phyloP scores from a whole-genome alignment of 257 asterid genomes.

The Solanum neorickii region DNA sequence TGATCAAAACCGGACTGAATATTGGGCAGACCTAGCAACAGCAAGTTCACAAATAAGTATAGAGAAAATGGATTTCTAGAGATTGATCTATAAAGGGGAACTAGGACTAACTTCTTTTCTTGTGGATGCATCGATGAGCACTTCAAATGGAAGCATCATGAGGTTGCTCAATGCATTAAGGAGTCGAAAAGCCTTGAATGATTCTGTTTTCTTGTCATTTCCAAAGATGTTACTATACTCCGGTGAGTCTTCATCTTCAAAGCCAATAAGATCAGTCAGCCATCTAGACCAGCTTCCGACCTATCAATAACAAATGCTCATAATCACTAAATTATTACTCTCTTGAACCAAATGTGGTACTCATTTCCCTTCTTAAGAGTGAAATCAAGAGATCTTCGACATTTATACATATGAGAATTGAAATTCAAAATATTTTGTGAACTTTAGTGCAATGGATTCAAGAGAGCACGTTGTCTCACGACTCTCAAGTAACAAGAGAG shows the following conservation, averaged over 20 bases:
- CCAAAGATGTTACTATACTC: slow-evolving; percentile 13
- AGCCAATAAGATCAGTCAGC: slow-evolving; percentile 71
- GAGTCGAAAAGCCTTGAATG: slow-evolving; percentile 65
- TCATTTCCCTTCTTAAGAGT: not conserved
- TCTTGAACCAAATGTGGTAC: not conserved
- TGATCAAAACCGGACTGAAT: slow-evolving; percentile 67
- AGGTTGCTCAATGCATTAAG: slow-evolving; percentile 74
- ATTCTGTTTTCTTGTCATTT: slow-evolving; percentile 19
- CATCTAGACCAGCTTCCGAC: slow-evolving; percentile 84
- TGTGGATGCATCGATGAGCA: slow-evolving; percentile 57
- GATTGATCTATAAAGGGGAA: not conserved
- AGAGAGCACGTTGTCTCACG: not conserved
- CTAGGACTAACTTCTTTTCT: slow-evolving; percentile 57
- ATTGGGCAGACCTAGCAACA: slow-evolving; percentile 60
- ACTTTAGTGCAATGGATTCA: not conserved
- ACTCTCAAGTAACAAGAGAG: not conserved
- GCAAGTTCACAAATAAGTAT: not conserved
- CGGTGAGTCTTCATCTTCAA: slow-evolving; percentile 44
- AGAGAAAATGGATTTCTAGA: not conserved
- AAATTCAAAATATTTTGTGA: not conserved
- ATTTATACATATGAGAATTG: not conserved
- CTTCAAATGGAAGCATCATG: slow-evolving; percentile 87
- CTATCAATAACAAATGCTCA: slow-evolving; percentile 17
- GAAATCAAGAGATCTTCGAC: not conserved
- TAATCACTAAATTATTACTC: not conserved